Percentiles rank a stretch among this genome's conserved stretches.
Evolutionary conservation across 495 filamentous ascomycete genomes (phyloP).

Genomic region (Podospora australis): DNA sequence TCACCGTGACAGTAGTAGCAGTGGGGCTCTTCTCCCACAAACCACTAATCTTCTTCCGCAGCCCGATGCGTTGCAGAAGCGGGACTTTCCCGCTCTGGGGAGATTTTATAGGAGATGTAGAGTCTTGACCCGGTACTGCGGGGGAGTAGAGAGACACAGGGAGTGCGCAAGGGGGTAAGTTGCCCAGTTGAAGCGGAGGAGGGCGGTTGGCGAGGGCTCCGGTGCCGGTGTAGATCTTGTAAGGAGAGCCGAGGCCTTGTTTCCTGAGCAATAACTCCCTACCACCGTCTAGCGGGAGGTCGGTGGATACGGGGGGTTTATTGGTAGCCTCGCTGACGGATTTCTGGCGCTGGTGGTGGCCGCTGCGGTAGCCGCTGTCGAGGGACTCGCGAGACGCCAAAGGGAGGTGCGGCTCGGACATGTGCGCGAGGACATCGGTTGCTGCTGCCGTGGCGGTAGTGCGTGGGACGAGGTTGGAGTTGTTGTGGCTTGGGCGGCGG

Average conservation of each 20-base stretch:
- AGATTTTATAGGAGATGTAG: too few relatives aligned
- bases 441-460: too few relatives aligned
- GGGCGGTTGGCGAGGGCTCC: slow-evolving; percentile 1
- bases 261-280: too few relatives aligned
- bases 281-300: too few relatives aligned
- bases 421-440: slow-evolving; percentile 4
- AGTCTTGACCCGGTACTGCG: too few relatives aligned
- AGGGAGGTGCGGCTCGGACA: slow-evolving; percentile 7
- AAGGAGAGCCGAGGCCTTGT: too few relatives aligned
- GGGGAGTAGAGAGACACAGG: slow-evolving; percentile 15
- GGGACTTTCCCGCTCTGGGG: slow-evolving; percentile 1
- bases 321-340: background rate
- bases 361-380: slow-evolving; percentile 19
- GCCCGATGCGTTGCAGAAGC: slow-evolving; percentile 11
- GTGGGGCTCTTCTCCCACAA: slow-evolving; percentile 4
- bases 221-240: too few relatives aligned
- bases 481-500: too few relatives aligned
- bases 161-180: slow-evolving; percentile 12
- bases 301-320: background rate
- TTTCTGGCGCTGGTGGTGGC: slow-evolving; percentile 4
- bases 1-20: too few relatives aligned
- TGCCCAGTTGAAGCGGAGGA: slow-evolving; percentile 6
- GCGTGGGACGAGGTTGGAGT: too few relatives aligned
- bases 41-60: slow-evolving; percentile 18
- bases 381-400: slow-evolving; percentile 5